Evolutionary conservation across 805 yeast genomes (phyloP), one percentile per base, ranked within the genome.

Genomic region (Hyphopichia homilentoma): DNA sequence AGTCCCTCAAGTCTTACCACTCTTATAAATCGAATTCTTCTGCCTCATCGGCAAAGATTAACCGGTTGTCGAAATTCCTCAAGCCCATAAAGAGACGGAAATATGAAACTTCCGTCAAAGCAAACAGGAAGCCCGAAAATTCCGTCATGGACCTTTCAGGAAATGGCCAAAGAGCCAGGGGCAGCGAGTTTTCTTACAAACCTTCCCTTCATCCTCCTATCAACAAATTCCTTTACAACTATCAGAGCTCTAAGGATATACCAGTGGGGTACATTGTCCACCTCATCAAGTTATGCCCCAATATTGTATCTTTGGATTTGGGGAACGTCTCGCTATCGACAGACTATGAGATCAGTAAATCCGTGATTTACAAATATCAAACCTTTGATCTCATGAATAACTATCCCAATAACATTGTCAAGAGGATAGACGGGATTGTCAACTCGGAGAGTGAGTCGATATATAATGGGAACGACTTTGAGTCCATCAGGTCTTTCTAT

Each of bases 201-300:
- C 29, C 29, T 15, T 6, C 8, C 7, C 8, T 6, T 13, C 88
- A 84, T 49, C 93, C 93, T 2, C 54, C 59, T 28, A 76, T 78
- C 25, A 81, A 75, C 50, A 73, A 76, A 35, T 77, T 80, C 41
- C 52, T 85, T 22, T 47, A 68, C 33, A 81, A 75, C 52, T 83
- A 82, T 54, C 68, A 85, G 3, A 65, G 73, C 14, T 70, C 81
- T n/a, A 77, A 73, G 43, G 96, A 87, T 52, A 51, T 87, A 5
- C 96, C 96, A 1, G 59, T 81, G 18, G 96, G 96, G 0, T 76
- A 77, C 40, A 47, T 88, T 7, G 49, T 87, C 9, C 94, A 84
- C 51, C 47, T 86, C 22, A 48, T 87, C 23, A 70, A 70, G n/a
- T 59, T 75, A 21, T 88, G 96, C 49, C 77, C 77, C 9, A 80